phyloP scores from a whole-genome alignment of 371 early-diverging fungal species.

The Saksenaea vasiformis region DNA sequence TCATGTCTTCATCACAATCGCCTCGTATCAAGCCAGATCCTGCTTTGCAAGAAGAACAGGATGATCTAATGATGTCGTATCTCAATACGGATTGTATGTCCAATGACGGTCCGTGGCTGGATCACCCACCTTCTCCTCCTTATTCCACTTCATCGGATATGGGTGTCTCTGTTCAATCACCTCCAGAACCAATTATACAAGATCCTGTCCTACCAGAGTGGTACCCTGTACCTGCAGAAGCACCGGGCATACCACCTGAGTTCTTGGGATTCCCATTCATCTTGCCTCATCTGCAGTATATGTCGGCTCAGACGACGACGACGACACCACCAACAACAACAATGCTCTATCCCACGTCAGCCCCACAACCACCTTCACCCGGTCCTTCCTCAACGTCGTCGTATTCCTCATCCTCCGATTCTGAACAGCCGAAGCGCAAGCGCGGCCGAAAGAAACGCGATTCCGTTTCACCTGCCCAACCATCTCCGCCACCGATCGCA shows the following conservation, averaged over 20 bases:
- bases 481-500: constrained; percentile 1
- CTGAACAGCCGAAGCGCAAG: constrained; percentile 24
- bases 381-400: neutral
- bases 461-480: neutral
- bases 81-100: constrained; percentile 36
- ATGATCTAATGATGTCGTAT: constrained; percentile 38
- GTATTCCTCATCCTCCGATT: constrained; percentile 14
- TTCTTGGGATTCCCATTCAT: constrained; percentile 7
- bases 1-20: constrained; percentile 5
- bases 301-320: neutral
- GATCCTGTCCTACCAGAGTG: neutral
- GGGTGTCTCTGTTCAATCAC: neutral
- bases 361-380: neutral
- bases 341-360: neutral
- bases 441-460: constrained; percentile 31
- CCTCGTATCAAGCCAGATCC: constrained; percentile 19
- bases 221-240: neutral
- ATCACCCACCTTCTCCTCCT: constrained; percentile 9
- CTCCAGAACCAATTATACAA: neutral
- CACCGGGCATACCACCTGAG: neutral
- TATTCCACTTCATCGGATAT: constrained; percentile 8
- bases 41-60: constrained; percentile 29
- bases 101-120: neutral
- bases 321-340: neutral
- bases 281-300: constrained; percentile 7